Conservation (phyloP, 2,329 filamentous ascomycete species). For the Byssothecium circinans region DNA sequence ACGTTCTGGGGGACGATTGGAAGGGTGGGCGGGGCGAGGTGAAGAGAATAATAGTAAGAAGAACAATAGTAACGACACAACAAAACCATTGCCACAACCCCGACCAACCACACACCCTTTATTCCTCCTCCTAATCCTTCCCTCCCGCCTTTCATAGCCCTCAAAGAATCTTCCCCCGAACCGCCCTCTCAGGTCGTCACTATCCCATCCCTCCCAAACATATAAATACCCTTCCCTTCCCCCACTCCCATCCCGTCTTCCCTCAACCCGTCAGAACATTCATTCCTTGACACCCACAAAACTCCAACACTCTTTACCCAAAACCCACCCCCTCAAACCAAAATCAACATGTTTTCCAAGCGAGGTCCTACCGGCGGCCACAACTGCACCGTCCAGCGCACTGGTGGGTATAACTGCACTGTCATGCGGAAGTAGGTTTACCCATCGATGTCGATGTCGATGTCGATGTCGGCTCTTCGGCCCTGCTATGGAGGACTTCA, state of each 20-base stretch:
- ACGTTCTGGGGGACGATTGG: background rate
- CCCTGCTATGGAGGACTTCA: too few relatives aligned
- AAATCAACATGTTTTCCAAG: conserved; percentile 2
- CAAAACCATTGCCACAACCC: conserved; percentile 2
- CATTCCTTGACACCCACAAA: conserved; percentile 16
- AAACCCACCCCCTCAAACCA: too few relatives aligned
- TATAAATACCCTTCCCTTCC: conserved; percentile 15
- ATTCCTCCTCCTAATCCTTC: background rate
- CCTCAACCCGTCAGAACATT: conserved; percentile 18
- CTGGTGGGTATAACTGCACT: conserved; percentile 6
- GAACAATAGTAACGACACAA: conserved; percentile 16
- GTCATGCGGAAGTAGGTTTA: too few relatives aligned
- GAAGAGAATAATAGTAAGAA: conserved; percentile 22
- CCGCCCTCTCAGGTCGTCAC: too few relatives aligned
- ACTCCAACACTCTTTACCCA: too few relatives aligned
- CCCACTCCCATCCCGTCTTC: background rate
- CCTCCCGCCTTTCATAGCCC: background rate
- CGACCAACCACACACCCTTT: background rate
- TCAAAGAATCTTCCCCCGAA: conserved; percentile 3
- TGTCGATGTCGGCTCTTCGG: too few relatives aligned
- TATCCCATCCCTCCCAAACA: background rate
- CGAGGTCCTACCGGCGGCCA: background rate
- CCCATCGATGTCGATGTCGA: too few relatives aligned
- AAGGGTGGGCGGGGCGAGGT: background rate
- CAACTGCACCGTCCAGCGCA: conserved; percentile 7